phyloP scores from a whole-genome alignment of 345 rosid species.

The Brassica incana region DNA sequence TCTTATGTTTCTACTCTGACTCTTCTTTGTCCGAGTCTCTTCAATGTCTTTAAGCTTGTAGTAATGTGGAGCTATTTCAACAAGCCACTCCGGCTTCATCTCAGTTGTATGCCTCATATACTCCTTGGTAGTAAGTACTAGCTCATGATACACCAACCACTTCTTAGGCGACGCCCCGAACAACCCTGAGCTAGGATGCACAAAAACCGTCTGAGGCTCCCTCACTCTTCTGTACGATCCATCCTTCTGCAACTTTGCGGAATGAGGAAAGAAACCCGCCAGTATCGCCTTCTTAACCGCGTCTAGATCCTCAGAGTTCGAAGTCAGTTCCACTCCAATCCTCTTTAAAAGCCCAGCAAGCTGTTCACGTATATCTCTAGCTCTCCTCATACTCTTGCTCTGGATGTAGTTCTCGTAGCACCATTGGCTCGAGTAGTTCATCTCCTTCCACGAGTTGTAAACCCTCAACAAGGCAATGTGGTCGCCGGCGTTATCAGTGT shows the following conservation, averaged over 20 bases:
- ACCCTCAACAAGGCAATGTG: slow-evolving; percentile 88
- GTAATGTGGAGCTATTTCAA: slow-evolving; percentile 91
- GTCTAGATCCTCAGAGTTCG: slow-evolving; percentile 66
- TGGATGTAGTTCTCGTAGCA: slow-evolving; percentile 95
- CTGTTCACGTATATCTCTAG: slow-evolving; percentile 89
- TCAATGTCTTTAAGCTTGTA: slow-evolving; percentile 92
- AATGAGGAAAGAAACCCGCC: slow-evolving; percentile 87
- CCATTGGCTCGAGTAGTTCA: slow-evolving; percentile 86
- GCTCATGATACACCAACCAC: slow-evolving; percentile 83
- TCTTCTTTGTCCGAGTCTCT: slow-evolving; percentile 42
- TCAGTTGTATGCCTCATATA: slow-evolving; percentile 93
- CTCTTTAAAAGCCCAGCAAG: slow-evolving; percentile 82
- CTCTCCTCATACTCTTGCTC: slow-evolving; percentile 93
- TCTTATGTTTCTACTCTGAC: not conserved
- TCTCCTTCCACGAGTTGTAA: slow-evolving; percentile 84
- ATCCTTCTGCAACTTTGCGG: slow-evolving; percentile 78
- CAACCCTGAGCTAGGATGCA: slow-evolving; percentile 86
- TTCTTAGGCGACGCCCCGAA: slow-evolving; percentile 58
- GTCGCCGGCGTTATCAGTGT: slow-evolving; percentile 81
- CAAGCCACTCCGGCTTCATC: slow-evolving; percentile 91
- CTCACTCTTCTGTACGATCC: slow-evolving; percentile 84
- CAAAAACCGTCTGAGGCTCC: slow-evolving; percentile 80
- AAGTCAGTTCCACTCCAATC: slow-evolving; percentile 72
- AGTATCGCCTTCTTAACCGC: slow-evolving; percentile 79
- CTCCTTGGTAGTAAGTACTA: slow-evolving; percentile 88